A percentile compares a stretch with the other conserved stretches of the same genome.
These are phyloP conservation scores for Immersiella caudata DNA, from an alignment of 495 filamentous ascomycete species.

Conservation along the genomic window DNA sequence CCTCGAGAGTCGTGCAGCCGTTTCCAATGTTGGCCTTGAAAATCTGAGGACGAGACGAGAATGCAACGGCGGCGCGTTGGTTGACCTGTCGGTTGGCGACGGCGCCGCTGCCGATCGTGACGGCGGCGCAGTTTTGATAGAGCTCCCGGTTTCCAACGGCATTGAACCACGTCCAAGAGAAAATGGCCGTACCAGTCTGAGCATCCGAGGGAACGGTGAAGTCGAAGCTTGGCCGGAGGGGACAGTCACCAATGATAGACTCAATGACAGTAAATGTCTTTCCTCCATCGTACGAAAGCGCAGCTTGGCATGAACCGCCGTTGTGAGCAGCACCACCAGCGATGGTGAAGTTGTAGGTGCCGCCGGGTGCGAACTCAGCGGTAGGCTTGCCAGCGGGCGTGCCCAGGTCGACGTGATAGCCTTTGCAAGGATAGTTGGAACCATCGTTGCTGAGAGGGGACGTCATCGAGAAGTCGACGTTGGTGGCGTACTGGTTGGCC, in stretches of 20 bases:
- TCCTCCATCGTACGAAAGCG: slow-evolving; percentile 65
- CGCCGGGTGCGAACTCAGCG: slow-evolving; percentile 58
- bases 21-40: slow-evolving; percentile 62
- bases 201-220: slow-evolving; percentile 68
- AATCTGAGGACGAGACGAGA: slow-evolving; percentile 57
- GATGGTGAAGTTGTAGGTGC: slow-evolving; percentile 60
- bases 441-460: slow-evolving; percentile 53
- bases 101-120: slow-evolving; percentile 53
- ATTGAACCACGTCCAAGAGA: slow-evolving; percentile 71
- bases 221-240: slow-evolving; percentile 51
- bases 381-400: slow-evolving; percentile 49
- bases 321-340: slow-evolving; percentile 60
- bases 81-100: slow-evolving; percentile 38
- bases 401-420: slow-evolving; percentile 59
- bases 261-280: slow-evolving; percentile 66
- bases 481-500: slow-evolving; percentile 51
- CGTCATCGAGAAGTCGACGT: slow-evolving; percentile 61
- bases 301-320: slow-evolving; percentile 68
- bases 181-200: slow-evolving; percentile 60
- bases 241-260: slow-evolving; percentile 66
- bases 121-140: slow-evolving; percentile 64
- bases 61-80: slow-evolving; percentile 41
- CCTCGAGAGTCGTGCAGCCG: slow-evolving; percentile 57
- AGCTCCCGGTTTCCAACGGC: slow-evolving; percentile 68
- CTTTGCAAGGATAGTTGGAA: slow-evolving; percentile 67